Evolutionary conservation across 768 basidiomycete species (phyloP).

Genomic region (Leucocoprinus birnbaumii): DNA sequence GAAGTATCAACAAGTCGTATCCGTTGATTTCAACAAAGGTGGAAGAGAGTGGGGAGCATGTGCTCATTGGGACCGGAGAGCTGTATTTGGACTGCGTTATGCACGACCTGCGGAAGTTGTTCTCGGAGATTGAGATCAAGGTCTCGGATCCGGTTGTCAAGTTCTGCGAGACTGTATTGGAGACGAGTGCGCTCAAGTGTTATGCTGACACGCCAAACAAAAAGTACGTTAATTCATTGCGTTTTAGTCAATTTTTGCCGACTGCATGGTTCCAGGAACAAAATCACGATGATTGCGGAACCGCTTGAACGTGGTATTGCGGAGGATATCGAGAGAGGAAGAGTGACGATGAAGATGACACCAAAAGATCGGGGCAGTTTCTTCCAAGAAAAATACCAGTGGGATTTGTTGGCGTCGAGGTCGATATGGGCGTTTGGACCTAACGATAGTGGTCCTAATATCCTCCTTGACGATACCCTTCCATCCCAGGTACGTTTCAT

Average conservation of each 20-base stretch:
- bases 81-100: slow-evolving; percentile 95
- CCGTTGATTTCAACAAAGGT: slow-evolving; percentile 94
- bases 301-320: slow-evolving; percentile 94
- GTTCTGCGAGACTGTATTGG: slow-evolving; percentile 97
- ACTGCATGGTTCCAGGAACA: slow-evolving; percentile 64
- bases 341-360: slow-evolving; percentile 92
- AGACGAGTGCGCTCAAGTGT: slow-evolving; percentile 96
- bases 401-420: slow-evolving; percentile 95
- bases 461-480: slow-evolving; percentile 92
- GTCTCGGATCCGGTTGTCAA: slow-evolving; percentile 98
- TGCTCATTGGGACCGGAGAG: slow-evolving; percentile 95
- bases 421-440: slow-evolving; percentile 99
- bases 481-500: slow-evolving; percentile 76
- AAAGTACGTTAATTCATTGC: slow-evolving; percentile 55
- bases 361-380: slow-evolving; percentile 93
- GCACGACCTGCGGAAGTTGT: slow-evolving; percentile 90
- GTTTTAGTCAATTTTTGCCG: slow-evolving; percentile 4
- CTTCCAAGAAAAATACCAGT: slow-evolving; percentile 96
- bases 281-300: slow-evolving; percentile 98
- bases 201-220: slow-evolving; percentile 99
- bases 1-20: slow-evolving; percentile 97
- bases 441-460: slow-evolving; percentile 91
- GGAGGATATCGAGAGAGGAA: slow-evolving; percentile 92
- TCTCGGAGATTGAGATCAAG: slow-evolving; percentile 99
- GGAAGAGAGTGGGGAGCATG: slow-evolving; percentile 97